Conservation (phyloP, 805 yeast species). For the Lipomyces sp. region DNA sequence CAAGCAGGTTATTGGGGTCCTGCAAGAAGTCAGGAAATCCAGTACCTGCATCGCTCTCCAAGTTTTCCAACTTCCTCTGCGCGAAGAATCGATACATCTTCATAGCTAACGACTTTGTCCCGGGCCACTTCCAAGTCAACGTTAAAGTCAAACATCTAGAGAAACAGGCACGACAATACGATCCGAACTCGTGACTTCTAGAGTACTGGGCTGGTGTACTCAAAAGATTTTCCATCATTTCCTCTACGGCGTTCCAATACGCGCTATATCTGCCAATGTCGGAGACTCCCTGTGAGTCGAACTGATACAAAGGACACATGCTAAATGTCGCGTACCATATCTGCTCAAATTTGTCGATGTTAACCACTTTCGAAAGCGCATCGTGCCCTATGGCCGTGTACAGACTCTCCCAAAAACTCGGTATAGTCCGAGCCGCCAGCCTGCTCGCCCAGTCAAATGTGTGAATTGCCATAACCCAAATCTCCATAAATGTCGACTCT, state of each 20-base stretch:
- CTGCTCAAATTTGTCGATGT: slow-evolving; percentile 29
- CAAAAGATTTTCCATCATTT: slow-evolving; percentile 22
- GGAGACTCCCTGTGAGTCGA: slow-evolving; percentile 22
- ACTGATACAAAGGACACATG: slow-evolving; percentile 37
- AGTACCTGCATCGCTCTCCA: slow-evolving; percentile 26
- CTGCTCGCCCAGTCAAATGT: slow-evolving; percentile 18
- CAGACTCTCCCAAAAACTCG: slow-evolving; percentile 30
- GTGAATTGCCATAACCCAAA: slow-evolving; percentile 34
- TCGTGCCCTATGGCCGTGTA: slow-evolving; percentile 19
- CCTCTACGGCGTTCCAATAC: slow-evolving; percentile 29
- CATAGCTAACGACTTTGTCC: slow-evolving; percentile 34
- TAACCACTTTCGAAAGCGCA: neutral
- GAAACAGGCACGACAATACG: slow-evolving; percentile 35
- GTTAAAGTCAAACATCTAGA: slow-evolving; percentile 36
- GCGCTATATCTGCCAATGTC: slow-evolving; percentile 1
- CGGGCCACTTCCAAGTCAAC: slow-evolving; percentile 38
- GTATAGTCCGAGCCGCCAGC: neutral
- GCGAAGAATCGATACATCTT: slow-evolving; percentile 38
- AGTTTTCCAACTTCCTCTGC: slow-evolving; percentile 32
- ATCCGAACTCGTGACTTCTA: slow-evolving; percentile 10
- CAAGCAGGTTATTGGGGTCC: slow-evolving; percentile 24
- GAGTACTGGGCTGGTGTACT: slow-evolving; percentile 8
- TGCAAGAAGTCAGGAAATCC: slow-evolving; percentile 40
- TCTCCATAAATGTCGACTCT: slow-evolving; percentile 26
- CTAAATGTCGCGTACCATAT: slow-evolving; percentile 35